Conservation (phyloP, 768 basidiomycete genomes). For the Termitomyces sp. region DNA sequence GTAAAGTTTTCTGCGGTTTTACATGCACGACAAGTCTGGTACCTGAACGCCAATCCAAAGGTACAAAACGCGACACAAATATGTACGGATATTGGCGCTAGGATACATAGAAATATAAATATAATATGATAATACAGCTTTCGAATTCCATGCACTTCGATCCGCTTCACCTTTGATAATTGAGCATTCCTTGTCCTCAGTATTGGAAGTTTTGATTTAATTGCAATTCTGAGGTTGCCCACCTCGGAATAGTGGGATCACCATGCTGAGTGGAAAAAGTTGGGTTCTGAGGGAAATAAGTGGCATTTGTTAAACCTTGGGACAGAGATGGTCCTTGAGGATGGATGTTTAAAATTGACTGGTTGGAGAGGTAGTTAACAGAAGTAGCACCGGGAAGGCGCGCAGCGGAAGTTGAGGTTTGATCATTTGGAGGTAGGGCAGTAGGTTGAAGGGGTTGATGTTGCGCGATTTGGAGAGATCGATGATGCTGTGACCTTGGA, state of each 20-base stretch:
- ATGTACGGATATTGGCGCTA: neutral
- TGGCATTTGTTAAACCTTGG: conserved; percentile 10
- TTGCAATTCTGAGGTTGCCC: conserved; percentile 20
- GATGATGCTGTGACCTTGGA: conserved; percentile 6
- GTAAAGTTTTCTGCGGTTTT: neutral
- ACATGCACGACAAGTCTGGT: neutral
- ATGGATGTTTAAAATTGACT: neutral
- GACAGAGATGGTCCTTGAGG: neutral
- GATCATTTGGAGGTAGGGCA: neutral
- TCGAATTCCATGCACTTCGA: neutral
- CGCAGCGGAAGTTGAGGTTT: neutral
- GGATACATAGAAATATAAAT: neutral
- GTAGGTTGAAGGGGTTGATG: neutral
- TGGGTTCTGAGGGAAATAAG: conserved; percentile 15
- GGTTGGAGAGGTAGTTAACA: neutral
- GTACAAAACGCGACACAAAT: neutral
- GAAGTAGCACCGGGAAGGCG: neutral
- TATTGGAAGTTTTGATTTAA: conserved; percentile 12
- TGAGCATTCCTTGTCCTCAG: neutral
- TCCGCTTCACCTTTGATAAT: neutral
- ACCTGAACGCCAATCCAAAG: neutral
- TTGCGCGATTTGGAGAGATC: neutral
- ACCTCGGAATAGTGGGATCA: conserved; percentile 9
- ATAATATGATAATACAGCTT: conserved; percentile 2
- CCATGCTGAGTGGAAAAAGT: conserved; percentile 1